Evolutionary conservation across 2,329 filamentous ascomycete species (phyloP).

Genomic region (Stemphylium beticola): DNA sequence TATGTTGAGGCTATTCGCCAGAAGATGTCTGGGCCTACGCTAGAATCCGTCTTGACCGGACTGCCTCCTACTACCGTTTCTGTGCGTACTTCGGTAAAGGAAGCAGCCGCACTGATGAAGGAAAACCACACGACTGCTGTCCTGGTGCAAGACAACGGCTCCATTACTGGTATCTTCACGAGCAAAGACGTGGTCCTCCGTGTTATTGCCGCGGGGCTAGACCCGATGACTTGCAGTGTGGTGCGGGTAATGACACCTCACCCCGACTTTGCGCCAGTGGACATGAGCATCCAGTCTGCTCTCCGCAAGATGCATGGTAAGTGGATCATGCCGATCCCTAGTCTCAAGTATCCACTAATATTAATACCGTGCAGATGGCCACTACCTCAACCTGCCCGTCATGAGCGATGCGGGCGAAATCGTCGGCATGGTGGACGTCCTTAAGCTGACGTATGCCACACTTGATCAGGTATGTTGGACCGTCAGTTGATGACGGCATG

Average conservation of each 20-base stretch:
- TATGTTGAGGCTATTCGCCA: slow-evolving; percentile 94
- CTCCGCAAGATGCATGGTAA: slow-evolving; percentile 98
- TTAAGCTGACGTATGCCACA: slow-evolving; percentile 97
- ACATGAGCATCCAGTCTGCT: slow-evolving; percentile 98
- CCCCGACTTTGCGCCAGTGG: slow-evolving; percentile 96
- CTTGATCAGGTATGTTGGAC: slow-evolving; percentile 77
- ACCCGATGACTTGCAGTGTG: slow-evolving; percentile 93
- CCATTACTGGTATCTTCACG: slow-evolving; percentile 98
- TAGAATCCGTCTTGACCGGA: slow-evolving; percentile 92
- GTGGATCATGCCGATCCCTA: slow-evolving; percentile 37
- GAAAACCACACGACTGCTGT: slow-evolving; percentile 98
- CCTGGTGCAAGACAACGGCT: slow-evolving; percentile 92
- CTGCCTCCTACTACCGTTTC: slow-evolving; percentile 93
- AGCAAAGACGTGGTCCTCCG: slow-evolving; percentile 98
- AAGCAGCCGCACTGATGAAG: slow-evolving; percentile 95
- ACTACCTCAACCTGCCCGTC: slow-evolving; percentile 96
- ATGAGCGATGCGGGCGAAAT: slow-evolving; percentile 98
- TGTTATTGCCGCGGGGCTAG: slow-evolving; percentile 94
- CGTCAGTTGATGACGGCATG: not conserved
- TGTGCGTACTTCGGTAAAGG: slow-evolving; percentile 93
- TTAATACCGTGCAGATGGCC: slow-evolving; percentile 72
- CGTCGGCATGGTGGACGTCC: slow-evolving; percentile 98
- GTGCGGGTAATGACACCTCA: slow-evolving; percentile 99
- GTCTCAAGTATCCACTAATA: slow-evolving; percentile 3
- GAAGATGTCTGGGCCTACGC: slow-evolving; percentile 97